Conservation (phyloP, 331 rosid genomes). For the Malus hybrid region DNA sequence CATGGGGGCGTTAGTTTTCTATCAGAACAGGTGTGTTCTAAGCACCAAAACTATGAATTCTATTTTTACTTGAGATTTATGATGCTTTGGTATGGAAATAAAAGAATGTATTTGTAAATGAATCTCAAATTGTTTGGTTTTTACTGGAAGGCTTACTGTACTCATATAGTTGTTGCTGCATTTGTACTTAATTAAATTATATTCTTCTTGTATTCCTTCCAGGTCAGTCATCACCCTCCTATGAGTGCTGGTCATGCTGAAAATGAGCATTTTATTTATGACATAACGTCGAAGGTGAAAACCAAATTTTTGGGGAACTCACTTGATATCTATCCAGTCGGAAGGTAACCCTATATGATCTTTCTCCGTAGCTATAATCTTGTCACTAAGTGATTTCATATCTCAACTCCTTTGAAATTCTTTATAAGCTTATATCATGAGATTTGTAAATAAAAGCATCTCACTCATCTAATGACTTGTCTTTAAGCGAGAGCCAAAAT, state of each 20-base stretch:
- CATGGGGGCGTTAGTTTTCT: constrained; percentile 71
- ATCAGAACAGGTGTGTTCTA: constrained; percentile 66
- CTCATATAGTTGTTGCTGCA: neutral
- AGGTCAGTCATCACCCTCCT: constrained; percentile 98
- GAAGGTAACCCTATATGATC: constrained; percentile 47
- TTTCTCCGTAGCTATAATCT: neutral
- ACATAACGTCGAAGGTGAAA: constrained; percentile 81
- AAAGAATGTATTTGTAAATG: neutral
- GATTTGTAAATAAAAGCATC: too few species aligned
- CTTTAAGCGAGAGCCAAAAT: neutral
- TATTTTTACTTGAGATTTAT: neutral
- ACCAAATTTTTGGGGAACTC: constrained; percentile 93
- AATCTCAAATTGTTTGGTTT: neutral
- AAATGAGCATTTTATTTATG: constrained; percentile 80
- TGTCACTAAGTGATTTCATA: too few species aligned
- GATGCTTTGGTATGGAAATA: neutral
- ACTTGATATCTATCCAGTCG: constrained; percentile 82
- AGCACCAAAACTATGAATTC: neutral
- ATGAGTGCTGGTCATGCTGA: constrained; percentile 96
- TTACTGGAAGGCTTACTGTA: neutral
- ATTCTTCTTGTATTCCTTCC: constrained; percentile 11
- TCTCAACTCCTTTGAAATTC: too few species aligned
- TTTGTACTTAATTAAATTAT: neutral
- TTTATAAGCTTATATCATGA: too few species aligned
- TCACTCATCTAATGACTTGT: too few species aligned